A percentile compares a stretch with the other conserved stretches of the same genome.
Conservation (phyloP, 495 filamentous ascomycete species). For the Umbilicaria muhlenbergii region DNA sequence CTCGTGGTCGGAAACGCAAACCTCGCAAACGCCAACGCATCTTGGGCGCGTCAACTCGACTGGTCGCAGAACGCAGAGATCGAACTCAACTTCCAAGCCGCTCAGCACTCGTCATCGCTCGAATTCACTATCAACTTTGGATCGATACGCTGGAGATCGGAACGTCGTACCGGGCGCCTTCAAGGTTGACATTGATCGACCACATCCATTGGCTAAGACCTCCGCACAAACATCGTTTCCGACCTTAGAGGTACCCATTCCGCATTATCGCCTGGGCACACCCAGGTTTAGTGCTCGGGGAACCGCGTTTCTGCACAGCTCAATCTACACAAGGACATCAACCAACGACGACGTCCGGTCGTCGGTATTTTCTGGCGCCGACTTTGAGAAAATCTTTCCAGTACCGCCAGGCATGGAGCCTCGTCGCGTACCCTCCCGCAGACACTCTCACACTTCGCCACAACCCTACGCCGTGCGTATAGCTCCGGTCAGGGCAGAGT, state of each 20-base stretch:
- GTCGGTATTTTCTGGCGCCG: slow-evolving; percentile 35
- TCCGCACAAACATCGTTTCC: slow-evolving; percentile 42
- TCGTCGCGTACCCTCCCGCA: slow-evolving; percentile 20
- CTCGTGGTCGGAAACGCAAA: slow-evolving; percentile 19
- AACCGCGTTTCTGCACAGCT: slow-evolving; percentile 67
- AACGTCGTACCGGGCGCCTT: slow-evolving; percentile 49
- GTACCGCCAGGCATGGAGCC: slow-evolving; percentile 21
- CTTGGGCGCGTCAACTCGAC: slow-evolving; percentile 16
- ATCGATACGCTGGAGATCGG: slow-evolving; percentile 25
- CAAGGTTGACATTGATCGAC: slow-evolving; percentile 73
- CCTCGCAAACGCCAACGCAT: slow-evolving; percentile 16
- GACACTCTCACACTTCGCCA: slow-evolving; percentile 24
- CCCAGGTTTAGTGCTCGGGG: slow-evolving; percentile 67
- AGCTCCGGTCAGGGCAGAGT: slow-evolving; percentile 1
- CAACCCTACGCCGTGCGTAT: slow-evolving; percentile 15
- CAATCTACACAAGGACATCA: slow-evolving; percentile 39
- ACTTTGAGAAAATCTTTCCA: slow-evolving; percentile 27
- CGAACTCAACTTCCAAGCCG: slow-evolving; percentile 7
- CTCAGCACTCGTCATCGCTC: slow-evolving; percentile 1
- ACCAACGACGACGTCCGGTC: slow-evolving; percentile 37
- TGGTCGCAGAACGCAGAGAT: slow-evolving; percentile 15
- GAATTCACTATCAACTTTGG: slow-evolving; percentile 16
- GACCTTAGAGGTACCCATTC: slow-evolving; percentile 64
- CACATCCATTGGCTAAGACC: slow-evolving; percentile 51
- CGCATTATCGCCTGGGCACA: slow-evolving; percentile 71